Evolutionary conservation across 1,284 basidiomycete species (phyloP).

Genomic region (Tilletia setariae): DNA sequence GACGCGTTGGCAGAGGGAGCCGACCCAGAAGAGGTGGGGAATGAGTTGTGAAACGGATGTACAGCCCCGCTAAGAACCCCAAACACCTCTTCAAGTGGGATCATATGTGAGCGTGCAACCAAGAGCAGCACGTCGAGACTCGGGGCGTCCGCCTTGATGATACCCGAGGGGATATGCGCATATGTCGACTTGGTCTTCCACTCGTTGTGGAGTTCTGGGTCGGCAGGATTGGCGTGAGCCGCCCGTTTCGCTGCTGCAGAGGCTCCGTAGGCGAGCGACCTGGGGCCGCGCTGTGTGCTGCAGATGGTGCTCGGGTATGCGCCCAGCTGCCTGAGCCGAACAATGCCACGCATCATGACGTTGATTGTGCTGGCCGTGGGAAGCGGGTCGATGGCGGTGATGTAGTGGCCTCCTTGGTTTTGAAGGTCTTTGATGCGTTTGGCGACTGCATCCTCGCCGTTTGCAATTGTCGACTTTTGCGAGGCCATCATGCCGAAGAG

Average conservation of each 20-base stretch:
- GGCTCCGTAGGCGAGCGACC: not conserved
- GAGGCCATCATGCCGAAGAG: constrained; percentile 14
- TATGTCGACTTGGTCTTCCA: not conserved
- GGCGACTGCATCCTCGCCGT: not conserved
- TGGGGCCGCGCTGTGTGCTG: not conserved
- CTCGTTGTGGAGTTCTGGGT: not conserved
- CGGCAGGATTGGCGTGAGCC: too few species aligned
- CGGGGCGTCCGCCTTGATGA: not conserved
- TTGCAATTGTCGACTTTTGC: not conserved
- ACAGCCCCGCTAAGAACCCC: too few species aligned
- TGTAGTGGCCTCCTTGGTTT: not conserved
- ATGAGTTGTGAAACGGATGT: too few species aligned
- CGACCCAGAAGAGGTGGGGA: too few species aligned
- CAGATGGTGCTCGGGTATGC: constrained; percentile 26
- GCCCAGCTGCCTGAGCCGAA: constrained; percentile 30
- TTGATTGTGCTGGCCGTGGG: constrained; percentile 41
- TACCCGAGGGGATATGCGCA: not conserved
- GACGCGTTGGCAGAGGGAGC: too few species aligned
- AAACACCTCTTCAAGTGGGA: not conserved
- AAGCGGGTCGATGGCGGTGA: constrained; percentile 29
- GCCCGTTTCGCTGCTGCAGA: too few species aligned
- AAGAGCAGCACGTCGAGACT: not conserved
- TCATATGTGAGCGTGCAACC: not conserved
- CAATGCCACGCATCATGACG: constrained; percentile 42
- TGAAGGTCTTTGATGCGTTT: too few species aligned